Evolutionary conservation across 208 protist species (phyloP), one percentile per base, ranked within the genome.

Genomic region (Polymyxa betae): DNA sequence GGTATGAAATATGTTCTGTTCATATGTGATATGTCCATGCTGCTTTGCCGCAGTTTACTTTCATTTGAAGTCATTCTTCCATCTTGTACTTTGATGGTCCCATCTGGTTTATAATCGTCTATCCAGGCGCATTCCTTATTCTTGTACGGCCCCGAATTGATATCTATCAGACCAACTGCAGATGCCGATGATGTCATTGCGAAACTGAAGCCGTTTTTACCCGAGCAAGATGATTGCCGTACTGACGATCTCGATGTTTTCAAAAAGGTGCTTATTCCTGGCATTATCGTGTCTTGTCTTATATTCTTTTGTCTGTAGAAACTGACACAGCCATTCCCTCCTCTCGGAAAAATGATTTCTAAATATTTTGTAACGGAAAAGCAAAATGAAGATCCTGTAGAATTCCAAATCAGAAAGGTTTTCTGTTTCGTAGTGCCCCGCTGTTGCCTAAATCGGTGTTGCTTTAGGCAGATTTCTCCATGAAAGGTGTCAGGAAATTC

Each of bases 171-270:
- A 43, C 5, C 5, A 43, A 45, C 5, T 12, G 10, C 72, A 5
- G 72, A 82, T 35, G 72, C 72, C n/a, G 72, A 82, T n/a, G 72
- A 82, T 82, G 72, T 82, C 72, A 12, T 82, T n/a, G 72, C 16
- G 5, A 20, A 12, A 5, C 5, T 82, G 16, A 43, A 82, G n/a
- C 5, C 5, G 72, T 82, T 82, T n/a, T n/a, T 82, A 82, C 72
- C 72, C 35, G 35, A 82, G 5, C 72, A 82, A 43, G 16, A 5
- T 43, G 72, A 82, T 82, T 82, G 5, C 40, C 35, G 12, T 38
- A 82, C 72, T 45, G 10, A 45, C 35, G n/a, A 82, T n/a, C 5
- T 45, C 12, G 72, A 5, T 20, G 16, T 82, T 20, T 82, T 82
- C n/a, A 82, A 45, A 35, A 82, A 82, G 72, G 72, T 82, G 10